Evolutionary conservation across 257 asterid genomes (phyloP), one percentile per base, ranked within the genome.

Genomic region (Solanum piurae): DNA sequence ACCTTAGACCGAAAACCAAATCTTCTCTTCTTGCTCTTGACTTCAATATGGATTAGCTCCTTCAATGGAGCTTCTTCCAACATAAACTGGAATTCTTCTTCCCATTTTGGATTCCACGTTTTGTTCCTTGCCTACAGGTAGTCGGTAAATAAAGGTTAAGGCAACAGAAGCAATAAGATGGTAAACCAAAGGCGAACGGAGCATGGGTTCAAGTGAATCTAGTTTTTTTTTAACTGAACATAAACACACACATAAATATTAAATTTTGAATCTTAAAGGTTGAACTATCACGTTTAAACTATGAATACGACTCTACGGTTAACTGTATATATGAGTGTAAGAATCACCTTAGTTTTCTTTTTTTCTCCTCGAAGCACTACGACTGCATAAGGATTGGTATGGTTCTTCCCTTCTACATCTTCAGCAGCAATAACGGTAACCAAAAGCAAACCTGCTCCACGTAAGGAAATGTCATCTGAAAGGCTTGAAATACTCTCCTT

Each of bases 1-100:
- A 96, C 99, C 98, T 94, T 95, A 0, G 88, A 84, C 87, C 64
- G 62, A 37, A 94, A 84, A 31, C 98, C 95, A 62, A 93, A 12
- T n/a, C 90, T 89, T 72, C 94, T 90, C 88, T 92, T 89, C 90
- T 88, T 93, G 92, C 95, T 95, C 92, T 88, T 87, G 69, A 96
- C 95, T 79, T 92, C 95, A 29, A 96, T 71, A 86, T 91, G 95
- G 49, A 96, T 90, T 7, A 62, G 55, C 38, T 95, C 99, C 85
- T 91, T 91, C 38, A 91, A n/a, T 9, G 99, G 99, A 86, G 97
- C 91, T 71, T 95, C 97, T 79, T 94, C 99, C 40, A 95, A 76
- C 64, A 93, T 88, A 88, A 95, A 96, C 89, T 96, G 91, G 84
- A 95, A 95, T 20, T 93, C 97, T 64, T 96, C 99, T 44, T 94